Conservation (phyloP, 2,329 filamentous ascomycete genomes). For the Colletotrichum noveboracense region DNA sequence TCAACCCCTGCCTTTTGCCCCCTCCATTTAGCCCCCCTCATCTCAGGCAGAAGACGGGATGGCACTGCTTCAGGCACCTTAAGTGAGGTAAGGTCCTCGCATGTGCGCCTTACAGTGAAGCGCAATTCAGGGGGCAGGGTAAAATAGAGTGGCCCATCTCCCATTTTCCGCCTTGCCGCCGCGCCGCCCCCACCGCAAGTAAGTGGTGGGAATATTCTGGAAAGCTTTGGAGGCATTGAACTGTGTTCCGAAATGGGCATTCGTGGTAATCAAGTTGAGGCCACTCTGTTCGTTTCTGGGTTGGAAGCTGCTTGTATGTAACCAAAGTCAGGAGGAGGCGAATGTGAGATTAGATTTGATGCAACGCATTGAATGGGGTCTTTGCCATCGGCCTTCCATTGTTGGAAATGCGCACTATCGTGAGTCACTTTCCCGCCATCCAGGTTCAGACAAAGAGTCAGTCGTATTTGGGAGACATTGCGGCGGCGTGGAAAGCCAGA, state of each 20-base stretch:
- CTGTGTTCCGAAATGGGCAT: neutral
- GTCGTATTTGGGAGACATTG: neutral
- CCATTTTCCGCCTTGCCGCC: neutral
- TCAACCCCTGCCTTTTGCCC: neutral
- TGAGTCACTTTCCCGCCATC: constrained; percentile 1
- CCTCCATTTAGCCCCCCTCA: constrained; percentile 13
- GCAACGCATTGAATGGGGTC: neutral
- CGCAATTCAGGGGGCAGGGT: neutral
- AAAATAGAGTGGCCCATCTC: neutral
- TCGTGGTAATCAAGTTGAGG: neutral
- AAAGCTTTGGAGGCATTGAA: constrained; percentile 1
- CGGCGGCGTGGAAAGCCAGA: neutral
- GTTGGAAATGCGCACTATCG: neutral
- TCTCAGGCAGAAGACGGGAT: constrained; percentile 21
- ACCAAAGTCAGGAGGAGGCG: neutral
- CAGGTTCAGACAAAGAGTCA: neutral
- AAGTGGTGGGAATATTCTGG: constrained; percentile 21
- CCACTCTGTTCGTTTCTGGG: constrained; percentile 15
- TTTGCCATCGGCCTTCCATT: neutral
- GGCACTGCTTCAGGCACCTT: constrained; percentile 14
- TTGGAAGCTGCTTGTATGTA: neutral
- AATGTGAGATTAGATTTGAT: neutral
- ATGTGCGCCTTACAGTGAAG: neutral
- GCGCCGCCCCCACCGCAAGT: neutral
- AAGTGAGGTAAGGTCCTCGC: constrained; percentile 15